Percentiles rank a stretch among this genome's conserved stretches.
Conservation (phyloP, 352 stramenopile genomes). For the Phytophthora lateralis region DNA sequence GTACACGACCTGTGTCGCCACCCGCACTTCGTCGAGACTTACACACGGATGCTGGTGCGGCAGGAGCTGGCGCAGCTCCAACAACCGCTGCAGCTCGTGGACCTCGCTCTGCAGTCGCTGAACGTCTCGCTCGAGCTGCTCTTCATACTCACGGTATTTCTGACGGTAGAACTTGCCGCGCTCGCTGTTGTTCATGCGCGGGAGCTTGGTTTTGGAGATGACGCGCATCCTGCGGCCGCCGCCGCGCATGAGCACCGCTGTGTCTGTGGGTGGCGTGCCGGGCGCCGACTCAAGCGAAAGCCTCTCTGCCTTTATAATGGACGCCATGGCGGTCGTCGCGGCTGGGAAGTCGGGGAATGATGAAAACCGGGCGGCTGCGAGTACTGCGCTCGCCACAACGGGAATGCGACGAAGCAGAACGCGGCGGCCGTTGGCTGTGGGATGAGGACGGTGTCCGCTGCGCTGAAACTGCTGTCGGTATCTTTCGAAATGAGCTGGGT, state of each 20-base stretch:
- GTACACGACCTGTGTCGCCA: slow-evolving; percentile 27
- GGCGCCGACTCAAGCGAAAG: slow-evolving; percentile 4
- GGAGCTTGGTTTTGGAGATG: slow-evolving; percentile 45
- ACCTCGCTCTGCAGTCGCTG: slow-evolving; percentile 43
- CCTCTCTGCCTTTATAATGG: slow-evolving; percentile 4
- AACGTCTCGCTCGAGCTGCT: slow-evolving; percentile 43
- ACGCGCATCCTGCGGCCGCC: slow-evolving; percentile 30
- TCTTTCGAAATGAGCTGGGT: not conserved
- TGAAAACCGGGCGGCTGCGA: slow-evolving; percentile 1
- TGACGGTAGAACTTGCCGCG: slow-evolving; percentile 70
- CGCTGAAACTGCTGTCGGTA: not conserved
- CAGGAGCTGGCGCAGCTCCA: slow-evolving; percentile 43
- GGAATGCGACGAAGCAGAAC: slow-evolving; percentile 21
- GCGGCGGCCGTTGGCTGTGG: slow-evolving; percentile 12
- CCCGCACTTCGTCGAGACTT: slow-evolving; percentile 19
- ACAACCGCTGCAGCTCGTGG: slow-evolving; percentile 39
- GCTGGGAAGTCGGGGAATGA: slow-evolving; percentile 21
- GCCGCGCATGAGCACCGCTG: slow-evolving; percentile 22
- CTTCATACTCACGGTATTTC: slow-evolving; percentile 65
- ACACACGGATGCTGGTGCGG: slow-evolving; percentile 18
- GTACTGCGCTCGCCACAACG: not conserved
- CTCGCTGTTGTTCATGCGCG: slow-evolving; percentile 73
- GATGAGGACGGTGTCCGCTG: slow-evolving; percentile 4
- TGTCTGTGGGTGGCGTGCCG: slow-evolving; percentile 13
- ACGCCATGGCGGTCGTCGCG: slow-evolving; percentile 10